Base-by-base conservation (phyloP, 2,329 filamentous ascomycete genomes). In the Dactylonectria estremocensis region DNA sequence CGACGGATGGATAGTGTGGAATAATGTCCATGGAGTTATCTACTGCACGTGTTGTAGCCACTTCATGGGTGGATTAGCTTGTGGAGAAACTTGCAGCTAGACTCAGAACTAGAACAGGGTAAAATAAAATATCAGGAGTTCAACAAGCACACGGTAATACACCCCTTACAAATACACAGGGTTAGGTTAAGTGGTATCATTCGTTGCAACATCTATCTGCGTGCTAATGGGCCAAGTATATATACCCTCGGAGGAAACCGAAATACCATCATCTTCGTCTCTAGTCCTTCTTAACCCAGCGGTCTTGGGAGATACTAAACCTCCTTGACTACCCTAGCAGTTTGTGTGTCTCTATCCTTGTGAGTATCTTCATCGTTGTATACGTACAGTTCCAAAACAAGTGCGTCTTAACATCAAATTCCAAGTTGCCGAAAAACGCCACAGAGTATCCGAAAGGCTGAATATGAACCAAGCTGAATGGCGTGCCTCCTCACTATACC, bases 401-500 rank as follows among this genome's bases (percentile, higher is more conserved):
- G 5, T 16, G 16, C 3, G 6, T 22, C 33, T 45, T 10, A n/a
- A n/a, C 50, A 37, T 53, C 31, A 14, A 35, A 57, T 10, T 14
- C 49, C 24, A 37, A 10, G n/a, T 18, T 60, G 13, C 33, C 50
- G 18, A 20, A 33, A 49, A 49, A 65, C 54, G 35, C 56, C 46
- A 24, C 37, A 18, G 50, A 61, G 49, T 46, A 43, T 59, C 35
- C 37, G 46, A 37, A 56, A 56, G 35, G 5, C 45, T 35, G 31
- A 10, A 37, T 20, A 20, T n/a, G 33, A 33, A 46, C 5, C 20
- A 22, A 55, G 35, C 16, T 28, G 13, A 37, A 22, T 20, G 22
- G 35, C 7, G 8, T 18, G 13, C 18, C 1, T 20, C 6, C 57
- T 56, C 69, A 50, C 31, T 69, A 53, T 11, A 60, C 71, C 52